Evolutionary conservation across 1,284 basidiomycete genomes (phyloP).

Genomic region (Phaffia rhodozyma): DNA sequence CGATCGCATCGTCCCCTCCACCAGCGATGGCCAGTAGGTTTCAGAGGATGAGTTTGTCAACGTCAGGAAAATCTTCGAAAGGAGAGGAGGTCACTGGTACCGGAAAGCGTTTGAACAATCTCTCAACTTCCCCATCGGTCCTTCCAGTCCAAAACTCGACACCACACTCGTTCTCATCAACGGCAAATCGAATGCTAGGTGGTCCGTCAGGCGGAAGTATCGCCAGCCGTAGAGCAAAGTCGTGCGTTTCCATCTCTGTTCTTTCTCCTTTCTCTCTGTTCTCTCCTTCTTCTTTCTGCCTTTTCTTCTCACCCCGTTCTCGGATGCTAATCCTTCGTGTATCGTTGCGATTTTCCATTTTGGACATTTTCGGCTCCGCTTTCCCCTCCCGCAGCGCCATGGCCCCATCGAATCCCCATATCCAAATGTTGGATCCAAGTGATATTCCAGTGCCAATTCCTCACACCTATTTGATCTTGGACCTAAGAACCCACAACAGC

Average conservation of each 20-base stretch:
- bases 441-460: constrained; percentile 7
- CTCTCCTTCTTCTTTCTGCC: not conserved
- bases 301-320: not conserved
- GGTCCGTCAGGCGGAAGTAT: constrained; percentile 1
- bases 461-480: constrained; percentile 50
- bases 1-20: not conserved
- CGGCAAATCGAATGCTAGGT: not conserved
- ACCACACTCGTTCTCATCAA: not conserved
- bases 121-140: not conserved
- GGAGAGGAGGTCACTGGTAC: too few relatives aligned
- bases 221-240: not conserved
- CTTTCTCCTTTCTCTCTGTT: not conserved
- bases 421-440: constrained; percentile 16
- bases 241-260: not conserved
- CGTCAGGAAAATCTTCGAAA: too few relatives aligned
- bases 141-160: not conserved
- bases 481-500: constrained; percentile 73
- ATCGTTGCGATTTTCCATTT: constrained; percentile 10
- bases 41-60: too few relatives aligned
- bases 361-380: constrained; percentile 10
- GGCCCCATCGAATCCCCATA: constrained; percentile 21
- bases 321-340: too few relatives aligned
- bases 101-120: not conserved
- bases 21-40: not conserved
- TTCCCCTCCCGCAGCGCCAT: constrained; percentile 15